Evolutionary conservation across 2,329 filamentous ascomycete genomes (phyloP), one percentile per base, ranked within the genome.

Genomic region (Metarhizium album): DNA sequence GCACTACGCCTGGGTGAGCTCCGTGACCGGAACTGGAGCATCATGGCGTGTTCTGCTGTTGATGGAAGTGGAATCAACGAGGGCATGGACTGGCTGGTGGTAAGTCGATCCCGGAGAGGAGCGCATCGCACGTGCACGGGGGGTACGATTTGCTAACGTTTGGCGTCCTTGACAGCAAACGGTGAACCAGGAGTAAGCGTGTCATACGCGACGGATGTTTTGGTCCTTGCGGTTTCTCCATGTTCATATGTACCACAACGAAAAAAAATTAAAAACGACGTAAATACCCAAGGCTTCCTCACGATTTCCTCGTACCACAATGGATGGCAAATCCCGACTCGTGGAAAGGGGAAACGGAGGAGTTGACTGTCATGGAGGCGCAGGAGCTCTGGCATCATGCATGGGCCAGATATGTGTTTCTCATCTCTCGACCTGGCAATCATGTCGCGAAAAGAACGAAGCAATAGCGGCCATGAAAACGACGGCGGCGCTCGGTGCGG

Each of bases 1-100:
- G 91, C 90, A 46, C 71, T 98, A 68, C 86, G 85, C 61, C 71
- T 98, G 58, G 90, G 89, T 49, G 90, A 96, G 69, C 73, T 98
- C 65, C 85, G 91, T 61, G 93, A 98, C 69, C 80, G 93, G 62
- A 98, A 97, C 76, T 98, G 93, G 93, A 97, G 90, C 69, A 98
- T 98, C 65, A 90, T 98, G 67, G 91, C 90, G 22, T 98, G 93
- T 70, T 95, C 88, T 58, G 93, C 93, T 14, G 91, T 98, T 51
- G 93, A 96, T 65, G 93, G 93, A 42, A 86, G 87, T 62, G 93
- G 93, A 67, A 87, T 98, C 43, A 88, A 85, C 56, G 93, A 98
- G 71, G 93, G 93, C 53, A 98, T 98, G 93, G 93, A 98, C 70
- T 98, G 93, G 93, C 75, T 98, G 65, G 90, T 94, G 76, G 87